Evolutionary conservation across 2,329 filamentous ascomycete species (phyloP).

Genomic region (Chaetothyriales sp.): DNA sequence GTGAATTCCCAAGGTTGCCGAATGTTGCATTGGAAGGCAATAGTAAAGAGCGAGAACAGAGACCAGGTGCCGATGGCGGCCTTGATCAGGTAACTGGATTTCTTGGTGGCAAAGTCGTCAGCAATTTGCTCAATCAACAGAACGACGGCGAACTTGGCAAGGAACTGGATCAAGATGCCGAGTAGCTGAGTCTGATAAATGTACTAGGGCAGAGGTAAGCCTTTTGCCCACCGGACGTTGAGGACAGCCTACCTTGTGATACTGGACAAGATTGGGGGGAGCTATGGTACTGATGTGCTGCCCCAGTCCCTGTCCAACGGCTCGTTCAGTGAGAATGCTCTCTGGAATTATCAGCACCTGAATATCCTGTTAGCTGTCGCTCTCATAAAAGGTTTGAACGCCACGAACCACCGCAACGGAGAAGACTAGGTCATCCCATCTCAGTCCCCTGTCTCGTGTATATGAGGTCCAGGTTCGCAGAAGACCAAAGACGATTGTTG

Average conservation of each 20-base stretch:
- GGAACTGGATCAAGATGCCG: neutral
- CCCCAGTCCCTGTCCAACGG: constrained; percentile 1
- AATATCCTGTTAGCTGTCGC: neutral
- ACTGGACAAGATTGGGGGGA: neutral
- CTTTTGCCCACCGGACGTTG: neutral
- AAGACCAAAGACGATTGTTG: neutral
- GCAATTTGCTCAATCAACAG: constrained; percentile 1
- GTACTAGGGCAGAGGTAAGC: constrained; percentile 1
- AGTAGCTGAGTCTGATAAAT: constrained; percentile 3
- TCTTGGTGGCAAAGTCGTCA: neutral
- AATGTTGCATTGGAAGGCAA: constrained; percentile 16
- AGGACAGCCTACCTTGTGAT: neutral
- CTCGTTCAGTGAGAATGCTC: constrained; percentile 1
- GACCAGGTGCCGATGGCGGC: constrained; percentile 8
- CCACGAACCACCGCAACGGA: neutral
- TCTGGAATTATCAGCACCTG: neutral
- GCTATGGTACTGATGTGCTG: neutral
- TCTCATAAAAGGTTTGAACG: neutral
- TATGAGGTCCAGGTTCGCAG: neutral
- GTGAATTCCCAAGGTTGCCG: constrained; percentile 1
- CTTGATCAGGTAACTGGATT: neutral
- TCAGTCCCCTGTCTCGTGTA: neutral
- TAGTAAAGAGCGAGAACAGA: constrained; percentile 13
- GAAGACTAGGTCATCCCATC: neutral
- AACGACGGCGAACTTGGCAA: constrained; percentile 4